A percentile compares a stretch with the other conserved stretches of the same genome.
Evolutionary conservation across 2,329 filamentous ascomycete species (phyloP).

Genomic region (Raffaelea ambrosiae): DNA sequence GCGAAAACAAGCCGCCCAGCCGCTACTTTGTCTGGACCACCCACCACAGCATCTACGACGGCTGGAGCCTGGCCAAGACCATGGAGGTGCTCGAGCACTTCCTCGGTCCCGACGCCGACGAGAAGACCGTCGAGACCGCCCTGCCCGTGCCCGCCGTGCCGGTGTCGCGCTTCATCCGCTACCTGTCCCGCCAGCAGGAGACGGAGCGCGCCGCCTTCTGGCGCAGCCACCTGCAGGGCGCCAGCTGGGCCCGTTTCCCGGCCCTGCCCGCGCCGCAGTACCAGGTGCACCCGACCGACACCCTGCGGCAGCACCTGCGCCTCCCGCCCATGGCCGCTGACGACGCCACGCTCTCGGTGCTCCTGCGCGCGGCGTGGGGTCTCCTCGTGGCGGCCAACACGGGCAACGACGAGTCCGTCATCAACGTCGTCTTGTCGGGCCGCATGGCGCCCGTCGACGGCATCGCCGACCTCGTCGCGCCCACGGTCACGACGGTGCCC

Average conservation of each 20-base stretch:
- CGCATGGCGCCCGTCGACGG: slow-evolving; percentile 40
- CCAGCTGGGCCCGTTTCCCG: not conserved
- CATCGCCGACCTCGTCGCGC: slow-evolving; percentile 47
- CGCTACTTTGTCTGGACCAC: slow-evolving; percentile 42
- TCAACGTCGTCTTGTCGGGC: slow-evolving; percentile 52
- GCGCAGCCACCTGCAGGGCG: not conserved
- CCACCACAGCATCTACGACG: slow-evolving; percentile 50
- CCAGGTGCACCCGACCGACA: no score
- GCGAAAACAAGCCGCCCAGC: slow-evolving; percentile 21
- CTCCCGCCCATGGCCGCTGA: slow-evolving; percentile 2
- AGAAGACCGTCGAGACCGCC: no score
- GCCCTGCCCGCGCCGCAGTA: not conserved
- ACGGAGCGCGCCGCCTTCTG: not conserved
- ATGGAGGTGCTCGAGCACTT: not conserved
- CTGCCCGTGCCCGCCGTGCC: not conserved
- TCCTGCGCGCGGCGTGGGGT: slow-evolving; percentile 52
- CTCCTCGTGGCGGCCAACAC: slow-evolving; percentile 45
- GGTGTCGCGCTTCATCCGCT: not conserved
- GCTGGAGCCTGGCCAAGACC: slow-evolving; percentile 44
- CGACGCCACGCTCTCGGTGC: slow-evolving; percentile 23
- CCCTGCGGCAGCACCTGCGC: not conserved
- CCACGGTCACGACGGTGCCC: slow-evolving; percentile 53
- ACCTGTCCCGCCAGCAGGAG: not conserved
- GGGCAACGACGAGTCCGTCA: slow-evolving; percentile 43
- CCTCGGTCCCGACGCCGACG: no score